A percentile compares a stretch with the other conserved stretches of the same genome.
Evolutionary conservation across 441 rosid genomes (phyloP).

Genomic region (Omphalea diandra): DNA sequence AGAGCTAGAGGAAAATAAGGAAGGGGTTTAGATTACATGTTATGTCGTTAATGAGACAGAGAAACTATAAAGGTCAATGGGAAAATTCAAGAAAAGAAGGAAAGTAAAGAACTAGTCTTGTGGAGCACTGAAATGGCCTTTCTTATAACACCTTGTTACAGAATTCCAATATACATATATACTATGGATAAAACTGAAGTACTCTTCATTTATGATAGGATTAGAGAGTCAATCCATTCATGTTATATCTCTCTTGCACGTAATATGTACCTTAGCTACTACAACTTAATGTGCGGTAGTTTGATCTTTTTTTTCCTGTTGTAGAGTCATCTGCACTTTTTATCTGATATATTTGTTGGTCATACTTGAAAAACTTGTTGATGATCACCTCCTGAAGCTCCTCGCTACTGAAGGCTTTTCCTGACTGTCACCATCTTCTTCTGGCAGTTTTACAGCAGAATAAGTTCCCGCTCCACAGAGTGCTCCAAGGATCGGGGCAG

Average conservation of each 20-base stretch:
- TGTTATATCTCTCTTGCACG: neutral
- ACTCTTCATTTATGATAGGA: neutral
- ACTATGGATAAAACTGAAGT: neutral
- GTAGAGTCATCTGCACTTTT: neutral
- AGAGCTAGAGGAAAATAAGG: too few relatives aligned
- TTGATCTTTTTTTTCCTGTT: slow-evolving; percentile 2
- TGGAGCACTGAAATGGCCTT: neutral
- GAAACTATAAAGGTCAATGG: neutral
- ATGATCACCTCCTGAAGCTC: slow-evolving; percentile 49
- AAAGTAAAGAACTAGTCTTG: neutral
- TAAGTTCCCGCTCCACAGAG: slow-evolving; percentile 78
- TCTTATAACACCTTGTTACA: neutral
- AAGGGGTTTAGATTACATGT: neutral
- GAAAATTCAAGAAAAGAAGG: neutral
- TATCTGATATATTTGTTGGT: neutral
- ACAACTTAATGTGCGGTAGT: neutral
- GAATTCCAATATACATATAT: slow-evolving; percentile 4
- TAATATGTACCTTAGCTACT: neutral
- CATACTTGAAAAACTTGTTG: slow-evolving; percentile 3
- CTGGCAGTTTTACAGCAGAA: slow-evolving; percentile 71
- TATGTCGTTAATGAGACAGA: neutral
- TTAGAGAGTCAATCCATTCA: slow-evolving; percentile 8
- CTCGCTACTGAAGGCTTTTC: slow-evolving; percentile 29
- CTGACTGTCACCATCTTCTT: slow-evolving; percentile 39
- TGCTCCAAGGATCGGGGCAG: slow-evolving; percentile 75